phyloP scores from a whole-genome alignment of 2,329 filamentous ascomycete species.

The Claviceps maximensis region DNA sequence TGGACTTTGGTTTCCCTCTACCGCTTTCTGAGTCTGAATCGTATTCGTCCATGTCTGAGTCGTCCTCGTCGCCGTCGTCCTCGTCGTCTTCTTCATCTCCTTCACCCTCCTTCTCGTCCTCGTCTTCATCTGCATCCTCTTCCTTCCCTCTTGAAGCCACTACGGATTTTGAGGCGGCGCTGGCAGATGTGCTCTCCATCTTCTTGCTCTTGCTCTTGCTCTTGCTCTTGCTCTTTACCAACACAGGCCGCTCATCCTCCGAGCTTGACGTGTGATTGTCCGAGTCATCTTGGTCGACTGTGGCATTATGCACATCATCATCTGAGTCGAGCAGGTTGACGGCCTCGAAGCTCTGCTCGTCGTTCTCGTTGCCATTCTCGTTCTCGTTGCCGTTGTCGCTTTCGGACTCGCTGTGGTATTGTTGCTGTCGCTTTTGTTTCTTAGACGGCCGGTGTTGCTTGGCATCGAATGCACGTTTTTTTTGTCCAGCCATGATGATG shows the following conservation, averaged over 20 bases:
- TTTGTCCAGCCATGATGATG: conserved; percentile 21
- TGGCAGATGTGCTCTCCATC: conserved; percentile 10
- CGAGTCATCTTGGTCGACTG: conserved; percentile 23
- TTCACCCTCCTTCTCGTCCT: conserved; percentile 18
- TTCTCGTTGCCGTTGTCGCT: conserved; percentile 20
- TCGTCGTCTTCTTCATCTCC: conserved; percentile 14
- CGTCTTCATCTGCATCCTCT: conserved; percentile 13
- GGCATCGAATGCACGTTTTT: conserved; percentile 19
- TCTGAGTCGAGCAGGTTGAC: conserved; percentile 44
- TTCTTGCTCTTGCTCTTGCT: conserved; percentile 9
- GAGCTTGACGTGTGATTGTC: conserved; percentile 18
- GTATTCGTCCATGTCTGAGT: conserved; percentile 21
- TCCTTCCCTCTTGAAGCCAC: conserved; percentile 13
- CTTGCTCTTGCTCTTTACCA: conserved; percentile 4
- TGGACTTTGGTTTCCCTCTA: conserved; percentile 42
- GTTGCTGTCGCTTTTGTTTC: conserved; percentile 34
- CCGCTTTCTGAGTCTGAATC: conserved; percentile 13
- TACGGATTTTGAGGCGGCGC: conserved; percentile 6
- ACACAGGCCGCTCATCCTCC: conserved; percentile 19
- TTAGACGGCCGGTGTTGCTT: conserved; percentile 31
- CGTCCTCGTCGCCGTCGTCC: conserved; percentile 20
- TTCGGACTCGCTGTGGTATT: conserved; percentile 41
- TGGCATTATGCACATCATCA: conserved; percentile 41
- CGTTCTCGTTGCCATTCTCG: conserved; percentile 18
- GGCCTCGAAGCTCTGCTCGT: conserved; percentile 31